Evolutionary conservation across 352 stramenopile species (phyloP), one percentile per base, ranked within the genome.

Genomic region (Blastocystis sp.): DNA sequence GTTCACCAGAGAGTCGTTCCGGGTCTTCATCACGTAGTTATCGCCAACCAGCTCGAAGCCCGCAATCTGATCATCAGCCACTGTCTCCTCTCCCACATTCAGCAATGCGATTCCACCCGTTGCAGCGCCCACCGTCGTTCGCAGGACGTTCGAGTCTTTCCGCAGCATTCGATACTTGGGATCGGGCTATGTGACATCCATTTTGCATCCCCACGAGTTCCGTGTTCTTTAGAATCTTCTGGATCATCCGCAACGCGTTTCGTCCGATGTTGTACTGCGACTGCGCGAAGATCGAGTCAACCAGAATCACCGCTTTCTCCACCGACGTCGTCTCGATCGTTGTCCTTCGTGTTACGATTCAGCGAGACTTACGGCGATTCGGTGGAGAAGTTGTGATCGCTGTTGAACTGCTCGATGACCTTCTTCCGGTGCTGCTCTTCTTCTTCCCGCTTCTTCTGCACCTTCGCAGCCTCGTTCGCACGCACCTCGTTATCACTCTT

Each of bases 141-240:
- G 27, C 36, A 72, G 32, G n/a, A n/a, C 8, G 2, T 8, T 7
- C 7, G 29, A 49, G 34, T 72, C 61, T 46, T 44, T 42, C 27
- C 34, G 27, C 18, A 72, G 21, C 1, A 11, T n/a, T 48, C 61
- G 14, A 32, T 72, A 72, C 27, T 72, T 72, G 4, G 61, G 32
- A 48, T 72, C 61, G 42, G 34, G 34, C 61, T 72, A 72, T 27
- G 8, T 42, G 4, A 34, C 14, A 67, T 7, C 14, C 7, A 42
- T 8, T 42, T n/a, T 16, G 4, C 24, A 24, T 38, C 21, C 32
- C 14, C 24, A 72, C 61, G 42, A 44, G 34, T 21, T 21, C 61
- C 24, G 61, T 72, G 32, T 72, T 46, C 42, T 46, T 42, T n/a
- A 72, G 32, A 48, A 72, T 72, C 61, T 72, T 72, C 34, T 48